Evolutionary conservation across 306 rosid genomes (phyloP), one percentile per base, ranked within the genome.

Genomic region (Nissolia schottii): DNA sequence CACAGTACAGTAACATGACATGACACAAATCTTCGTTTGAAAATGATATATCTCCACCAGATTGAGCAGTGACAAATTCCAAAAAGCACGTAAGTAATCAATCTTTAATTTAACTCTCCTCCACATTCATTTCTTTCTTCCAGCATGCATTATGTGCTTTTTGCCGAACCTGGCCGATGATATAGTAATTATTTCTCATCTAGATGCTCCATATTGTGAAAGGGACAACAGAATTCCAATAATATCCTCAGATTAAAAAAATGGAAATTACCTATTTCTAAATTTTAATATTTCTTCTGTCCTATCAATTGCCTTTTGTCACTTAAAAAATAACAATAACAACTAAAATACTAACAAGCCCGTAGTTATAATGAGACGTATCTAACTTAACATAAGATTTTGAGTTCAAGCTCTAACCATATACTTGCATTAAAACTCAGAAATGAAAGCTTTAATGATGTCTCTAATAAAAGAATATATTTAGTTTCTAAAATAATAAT

Each of bases 141-240:
- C 59, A 19, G 24, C 29, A 27, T 51, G 41, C 60, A 70, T 3
- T 38, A 40, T 29, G 41, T 71, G 62, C 76, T 49, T 77, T 70
- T 50, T 41, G 64, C 74, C 57, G 48, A 67, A 69, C 64, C 53
- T 45, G 37, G 43, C 34, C 66, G n/a, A n/a, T 40, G 63, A 16
- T 24, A 6, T 40, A n/a, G n/a, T n/a, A 37, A 19, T 62, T 59
- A 60, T 15, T 61, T 61, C 51, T 49, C 11, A 45, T 27, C 71
- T 61, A 61, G 18, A 27, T 8, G 51, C 45, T 19, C 9, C 56
- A 13, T 27, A 51, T 11, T 0, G 22, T 63, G 62, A 70, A 56
- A 71, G 43, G 49, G 73, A 40, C 81, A 23, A 62, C 43, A 58
- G 40, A 70, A 24, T 7, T 43, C 24, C 53, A 70, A 28, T 19